Base-by-base conservation (phyloP, 306 rosid genomes). In the Pyrus betulifolia region DNA sequence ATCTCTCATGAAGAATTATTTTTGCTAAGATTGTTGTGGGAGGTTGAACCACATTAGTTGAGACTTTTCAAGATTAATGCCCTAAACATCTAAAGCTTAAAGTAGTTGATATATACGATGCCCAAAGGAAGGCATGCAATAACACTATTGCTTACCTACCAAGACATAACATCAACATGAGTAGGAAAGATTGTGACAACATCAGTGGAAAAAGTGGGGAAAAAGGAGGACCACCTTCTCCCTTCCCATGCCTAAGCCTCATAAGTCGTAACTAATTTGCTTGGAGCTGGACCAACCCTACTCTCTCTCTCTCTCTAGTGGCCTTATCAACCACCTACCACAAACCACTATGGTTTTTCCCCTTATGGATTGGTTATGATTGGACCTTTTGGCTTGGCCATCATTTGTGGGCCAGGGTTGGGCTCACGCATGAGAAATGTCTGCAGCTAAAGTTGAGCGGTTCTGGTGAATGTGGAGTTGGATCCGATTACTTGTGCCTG, bases 121-220 rank as follows among this genome's bases (percentile, higher is more conserved):
- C 55, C 55, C 21, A 49, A 49, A 49, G 17, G 55, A 49, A 49
- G 55, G 55, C 8, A 17, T 49, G 55, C 55, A 49, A 7, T 49
- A 17, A 15, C 18, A 76, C 85, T 65, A 67, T 72, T 67, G 75
- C 84, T 77, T 54, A 86, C 92, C 91, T 25, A 86, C 87, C 86
- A 64, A 21, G 49, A 68, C 44, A 74, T 65, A 82, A 38, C 42
- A 38, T 38, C 2, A 38, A 15, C 21, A 35, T 22, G 66, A 11
- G 62, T 55, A 80, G 76, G 28, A 35, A 6, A 2, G 40, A 66
- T 5, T 13, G 52, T 71, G 79, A 71, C 33, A 57, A 74, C 45
- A 82, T 28, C 51, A 22, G 4, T 2, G 63, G 70, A 22, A 19
- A 70, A 76, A 30, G 28, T 23, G 31, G 55, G 52, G 28, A 5